Base-by-base conservation (phyloP, 164 flowering plant species). In the Magnolia sinica region DNA sequence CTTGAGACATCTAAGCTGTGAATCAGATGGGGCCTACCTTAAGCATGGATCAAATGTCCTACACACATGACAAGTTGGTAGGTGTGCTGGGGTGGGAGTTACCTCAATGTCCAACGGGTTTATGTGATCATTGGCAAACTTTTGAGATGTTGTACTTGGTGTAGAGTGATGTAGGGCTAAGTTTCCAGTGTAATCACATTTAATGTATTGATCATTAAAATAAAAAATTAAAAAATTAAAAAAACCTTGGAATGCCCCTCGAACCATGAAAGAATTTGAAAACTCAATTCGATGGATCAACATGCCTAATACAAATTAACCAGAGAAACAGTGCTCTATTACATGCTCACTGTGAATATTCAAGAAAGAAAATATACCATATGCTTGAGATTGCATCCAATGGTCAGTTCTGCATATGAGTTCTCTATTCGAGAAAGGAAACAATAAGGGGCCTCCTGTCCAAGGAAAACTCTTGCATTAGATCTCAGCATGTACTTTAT, bases 361-460 rank as follows among this genome's bases (percentile, higher is more conserved):
- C 52, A 50, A 49, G 37, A 13, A 67, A 50, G 75, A 70, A 31
- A 66, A 29, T 59, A n/a, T 89, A 91, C 98, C 98, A 94, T 87
- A 0, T 82, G 78, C 74, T 78, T 88, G 76, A 96, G 89, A 79
- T 89, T 96, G 89, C 90, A 94, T 71, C 98, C 98, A 79, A 96
- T 23, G 68, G 91, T 89, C 70, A 96, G 69, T 76, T 90, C 98
- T 52, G 94, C 95, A 84, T 24, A 89, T 68, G 93, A 86, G 78
- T 84, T 80, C 75, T 88, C 98, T 66, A 96, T 80, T 16, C 78
- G 87, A 79, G 99, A 94, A 77, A 96, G 82, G 83, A 81, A 94
- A 83, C 99, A 96, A 76, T 91, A 92, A 9, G 99, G 99, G 23
- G 85, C 87, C 79, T 94, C 98, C 81, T 79, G 85, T 59, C 79